Base-by-base conservation (phyloP, 2,329 filamentous ascomycete genomes). In the Fusarium goolgardi region DNA sequence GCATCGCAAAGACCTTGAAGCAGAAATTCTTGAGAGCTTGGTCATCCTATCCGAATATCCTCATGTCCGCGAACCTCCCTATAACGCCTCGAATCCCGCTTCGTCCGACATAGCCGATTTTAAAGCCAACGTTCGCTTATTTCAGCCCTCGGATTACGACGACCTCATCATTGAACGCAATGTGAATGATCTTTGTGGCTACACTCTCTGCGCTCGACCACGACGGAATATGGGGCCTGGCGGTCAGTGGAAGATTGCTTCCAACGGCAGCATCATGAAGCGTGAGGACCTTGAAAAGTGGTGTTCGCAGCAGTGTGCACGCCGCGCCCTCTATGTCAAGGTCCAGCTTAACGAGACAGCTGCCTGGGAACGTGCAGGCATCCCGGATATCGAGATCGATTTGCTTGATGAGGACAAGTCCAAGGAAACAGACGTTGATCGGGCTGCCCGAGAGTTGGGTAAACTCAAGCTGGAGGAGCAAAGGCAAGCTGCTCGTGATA, bases 71-170 rank as follows among this genome's bases (percentile, higher is more conserved):
- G 59, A 67, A 13, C 59, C 78, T 12, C 45, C 67, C 7, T 65
- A 79, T 63, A 77, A 77, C 16, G 76, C 91, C 11, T 79, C 85
- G 3, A 79, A 77, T 77, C 77, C 85, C 64, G 83, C 88, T 9
- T 74, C 84, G 1, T 77, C 84, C 32, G 93, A 97, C 76, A 84
- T 84, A 2, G 76, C 80, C 39, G 81, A 81, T 55, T 94, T 98
- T 80, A 89, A 90, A 71, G 75, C 82, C 5, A 85, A 88, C 35
- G 81, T 98, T 25, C 81, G 85, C 12, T 84, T 88, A 43, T 98
- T 97, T 79, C 92, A 95, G 76, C 93, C 94, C 1, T 85, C 86
- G 54, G 95, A 99, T 81, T 97, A 96, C 81, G 93, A 97, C 75
- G 91, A 92, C 68, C 83, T 98, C 50, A 89, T 97, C 63, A 86